Evolutionary conservation across 2,329 filamentous ascomycete species (phyloP), one percentile per base, ranked within the genome.

Genomic region (Cordyceps farinosa): DNA sequence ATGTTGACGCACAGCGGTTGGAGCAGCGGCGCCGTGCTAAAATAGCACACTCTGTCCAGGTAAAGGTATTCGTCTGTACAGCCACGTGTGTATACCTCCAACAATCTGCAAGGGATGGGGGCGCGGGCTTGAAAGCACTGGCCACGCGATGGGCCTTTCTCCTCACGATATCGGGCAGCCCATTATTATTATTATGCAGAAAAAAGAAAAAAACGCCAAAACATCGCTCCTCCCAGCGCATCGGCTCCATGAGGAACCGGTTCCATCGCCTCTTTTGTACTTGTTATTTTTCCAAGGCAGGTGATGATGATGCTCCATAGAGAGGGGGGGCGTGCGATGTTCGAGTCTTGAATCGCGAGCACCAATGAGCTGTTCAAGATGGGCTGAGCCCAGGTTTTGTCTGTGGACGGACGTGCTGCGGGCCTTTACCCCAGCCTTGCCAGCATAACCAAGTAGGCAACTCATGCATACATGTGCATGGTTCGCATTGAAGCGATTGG

Each of bases 111-210:
- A 47, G 45, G 56, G 48, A 40, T 1, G 9, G n/a, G 38, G 34
- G 38, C 38, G 30, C 40, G 17, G 42, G n/a, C 29, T 34, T 44
- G 57, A 30, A 22, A 52, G 57, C 57, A 60, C 36, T 52, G 38
- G 47, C 47, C 57, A 52, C 15, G 57, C 45, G 27, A 60, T 51
- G 27, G 57, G 22, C 22, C 47, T 60, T 60, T 52, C 57, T 52
- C 47, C 47, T 51, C 55, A 40, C 55, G 44, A 59, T 40, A 29
- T 50, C 47, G 47, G 47, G 22, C 22, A 32, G 9, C 45, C 36
- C 32, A 40, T 50, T 51, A 48, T 38, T 30, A 58, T 22, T 47
- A 50, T 52, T 54, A 54, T 40, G 51, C 51, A 40, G 15, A 38
- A 15, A 32, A 15, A 51, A 30, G 15, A 38, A 15, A 32, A 15